Evolutionary conservation across 345 rosid species (phyloP), one percentile per base, ranked within the genome.

Genomic region (Microcos paniculata): DNA sequence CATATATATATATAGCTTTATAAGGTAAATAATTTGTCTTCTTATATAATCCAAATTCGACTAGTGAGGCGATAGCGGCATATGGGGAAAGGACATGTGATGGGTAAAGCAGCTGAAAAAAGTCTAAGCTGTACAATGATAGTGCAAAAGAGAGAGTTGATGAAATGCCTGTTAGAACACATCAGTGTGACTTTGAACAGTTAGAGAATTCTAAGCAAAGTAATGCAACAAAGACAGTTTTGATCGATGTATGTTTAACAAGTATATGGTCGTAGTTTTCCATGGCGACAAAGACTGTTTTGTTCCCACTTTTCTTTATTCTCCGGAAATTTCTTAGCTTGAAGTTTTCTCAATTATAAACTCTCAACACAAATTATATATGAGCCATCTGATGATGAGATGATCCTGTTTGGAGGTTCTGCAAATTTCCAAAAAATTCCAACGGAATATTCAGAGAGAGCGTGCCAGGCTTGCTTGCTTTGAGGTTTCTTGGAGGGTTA

Each of bases 311-410:
- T 51, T 7, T 12, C 31, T 14, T 13, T 38, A 6, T 23, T 19
- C 51, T 33, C 4, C 31, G 33, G 69, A 73, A 73, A 73, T 57
- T 72, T 72, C 66, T 57, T 24, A 24, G 55, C 26, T 56, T 51
- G 45, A 69, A 48, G 10, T 48, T 48, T 69, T 30, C 24, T 46
- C 71, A 26, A 26, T 15, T 35, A 21, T 30, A 71, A 19, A 71
- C 10, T 24, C 8, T 24, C 8, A 38, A 24, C 0, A 16, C 64
- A 3, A 15, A 14, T 4, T 21, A 23, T 4, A 28, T 28, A 35
- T 56, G 3, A 13, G 52, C 51, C 23, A 13, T 40, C 6, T 2
- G 40, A 35, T 35, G 35, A 43, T 38, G 40, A 0, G 40, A 35
- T 35, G 35, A 43, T 38, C 63, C 51, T 1, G 21, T 56, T 71